Evolutionary conservation across 306 rosid species (phyloP).

Genomic region (Gastrolobium villosum): DNA sequence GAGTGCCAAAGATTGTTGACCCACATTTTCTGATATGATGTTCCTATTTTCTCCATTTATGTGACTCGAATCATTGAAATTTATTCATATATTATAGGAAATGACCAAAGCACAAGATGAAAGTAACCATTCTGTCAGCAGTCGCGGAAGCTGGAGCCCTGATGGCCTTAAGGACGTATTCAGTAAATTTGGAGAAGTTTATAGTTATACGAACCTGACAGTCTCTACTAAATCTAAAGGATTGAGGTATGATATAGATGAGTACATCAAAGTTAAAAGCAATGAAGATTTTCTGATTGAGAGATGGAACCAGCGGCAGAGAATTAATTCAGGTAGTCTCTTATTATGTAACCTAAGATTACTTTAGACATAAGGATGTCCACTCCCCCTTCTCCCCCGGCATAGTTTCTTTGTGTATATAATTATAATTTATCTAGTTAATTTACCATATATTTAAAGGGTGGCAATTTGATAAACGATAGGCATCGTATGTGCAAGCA

Average conservation of each 20-base stretch:
- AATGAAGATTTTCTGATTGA: constrained; percentile 72
- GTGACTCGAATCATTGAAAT: constrained; percentile 32
- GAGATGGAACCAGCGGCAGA: constrained; percentile 73
- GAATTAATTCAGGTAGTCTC: constrained; percentile 72
- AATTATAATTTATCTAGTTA: not conserved
- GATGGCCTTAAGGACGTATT: constrained; percentile 54
- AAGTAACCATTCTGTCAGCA: constrained; percentile 67
- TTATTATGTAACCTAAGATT: constrained; percentile 69
- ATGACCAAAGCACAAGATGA: constrained; percentile 49
- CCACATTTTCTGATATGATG: not conserved
- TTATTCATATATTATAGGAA: constrained; percentile 56
- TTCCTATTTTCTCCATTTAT: constrained; percentile 27
- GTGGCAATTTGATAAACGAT: constrained; percentile 15
- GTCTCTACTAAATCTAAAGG: constrained; percentile 56
- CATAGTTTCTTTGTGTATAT: constrained; percentile 51
- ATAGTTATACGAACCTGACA: constrained; percentile 44
- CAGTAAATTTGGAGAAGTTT: constrained; percentile 54
- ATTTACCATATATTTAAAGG: constrained; percentile 3
- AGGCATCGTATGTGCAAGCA: not conserved
- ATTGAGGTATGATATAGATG: constrained; percentile 66
- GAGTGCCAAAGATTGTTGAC: not conserved
- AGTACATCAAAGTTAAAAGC: constrained; percentile 70
- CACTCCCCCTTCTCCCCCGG: not conserved
- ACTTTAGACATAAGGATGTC: constrained; percentile 48
- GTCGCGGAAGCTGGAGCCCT: constrained; percentile 96